Evolutionary conservation across 2,329 filamentous ascomycete species (phyloP), one percentile per base, ranked within the genome.

Genomic region (Ophiocordyceps camponoti-rufipedis): DNA sequence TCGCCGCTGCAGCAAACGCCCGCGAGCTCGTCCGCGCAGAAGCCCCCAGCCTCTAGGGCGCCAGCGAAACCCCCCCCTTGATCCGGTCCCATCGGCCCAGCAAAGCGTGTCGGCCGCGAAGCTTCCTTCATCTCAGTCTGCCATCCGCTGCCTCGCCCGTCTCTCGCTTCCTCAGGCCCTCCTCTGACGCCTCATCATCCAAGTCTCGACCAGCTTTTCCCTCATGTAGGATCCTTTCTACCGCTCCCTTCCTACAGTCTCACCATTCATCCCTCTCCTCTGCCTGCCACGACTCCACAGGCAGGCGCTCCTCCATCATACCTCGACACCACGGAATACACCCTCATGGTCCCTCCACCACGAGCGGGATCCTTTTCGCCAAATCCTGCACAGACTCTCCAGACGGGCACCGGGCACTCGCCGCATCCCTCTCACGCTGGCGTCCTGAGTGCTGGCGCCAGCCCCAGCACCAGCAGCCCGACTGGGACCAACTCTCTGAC

Each of bases 401-500:
- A 75, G 60, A 75, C 71, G 57, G 71, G 71, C 60, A 61, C 63
- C 52, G 67, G 64, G 58, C 69, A 75, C 58, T 74, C 72, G 49
- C 69, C 72, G 44, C 70, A 75, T 63, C 68, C 70, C 55, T 72
- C 73, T 54, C 72, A 76, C 58, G 58, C 68, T 57, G 70, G 70
- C 54, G 65, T 68, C 56, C 62, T 74, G 58, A 75, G 71, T 68
- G 70, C 72, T 68, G 71, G 67, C 64, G 72, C 72, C 53, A 77
- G 72, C 62, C 72, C 72, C 55, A 74, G 70, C 65, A 75, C 71
- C 56, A 74, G 66, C 63, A 78, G 74, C 64, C 74, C 74, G 58
- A 78, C 72, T 57, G 72, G 72, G 62, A 69, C 67, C 52, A 76
- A 65, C 59, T 81, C 80, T 58, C 72, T 96, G 55, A 83, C 83